Conservation (phyloP, 2,329 filamentous ascomycete species). For the Aspergillus viridinutans region DNA sequence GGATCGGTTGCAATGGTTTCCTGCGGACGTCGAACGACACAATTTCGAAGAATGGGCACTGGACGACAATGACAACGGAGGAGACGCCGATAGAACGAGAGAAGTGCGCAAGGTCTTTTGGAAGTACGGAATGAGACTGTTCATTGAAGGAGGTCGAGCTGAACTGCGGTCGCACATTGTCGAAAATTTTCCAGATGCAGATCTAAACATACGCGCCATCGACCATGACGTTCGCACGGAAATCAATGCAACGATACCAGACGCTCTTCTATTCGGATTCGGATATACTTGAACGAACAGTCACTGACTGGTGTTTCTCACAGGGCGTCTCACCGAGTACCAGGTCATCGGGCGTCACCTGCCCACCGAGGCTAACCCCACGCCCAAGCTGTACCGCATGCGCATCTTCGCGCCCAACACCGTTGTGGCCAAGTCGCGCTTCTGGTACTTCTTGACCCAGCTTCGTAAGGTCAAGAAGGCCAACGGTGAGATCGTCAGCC, state of each 20-base stretch:
- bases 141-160: background rate
- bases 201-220: conserved; percentile 8
- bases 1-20: conserved; percentile 26
- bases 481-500: conserved; percentile 96
- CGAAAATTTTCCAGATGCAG: conserved; percentile 2
- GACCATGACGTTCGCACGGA: conserved; percentile 12
- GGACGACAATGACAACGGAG: background rate
- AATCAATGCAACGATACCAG: conserved; percentile 10
- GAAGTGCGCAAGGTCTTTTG: conserved; percentile 5
- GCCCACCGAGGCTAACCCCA: conserved; percentile 95
- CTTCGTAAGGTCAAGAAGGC: conserved; percentile 99
- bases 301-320: conserved; percentile 31
- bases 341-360: conserved; percentile 99
- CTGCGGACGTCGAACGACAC: conserved; percentile 26
- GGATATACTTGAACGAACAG: conserved; percentile 10
- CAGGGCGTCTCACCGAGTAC: conserved; percentile 99
- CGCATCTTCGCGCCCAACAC: conserved; percentile 98
- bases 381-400: conserved; percentile 99
- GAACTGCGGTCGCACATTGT: conserved; percentile 8
- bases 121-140: background rate
- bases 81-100: background rate
- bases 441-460: conserved; percentile 99
- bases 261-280: conserved; percentile 3
- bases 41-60: conserved; percentile 2
- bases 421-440: conserved; percentile 98